Conservation (phyloP, 1,284 basidiomycete genomes). For the Cryptococcus sp. region DNA sequence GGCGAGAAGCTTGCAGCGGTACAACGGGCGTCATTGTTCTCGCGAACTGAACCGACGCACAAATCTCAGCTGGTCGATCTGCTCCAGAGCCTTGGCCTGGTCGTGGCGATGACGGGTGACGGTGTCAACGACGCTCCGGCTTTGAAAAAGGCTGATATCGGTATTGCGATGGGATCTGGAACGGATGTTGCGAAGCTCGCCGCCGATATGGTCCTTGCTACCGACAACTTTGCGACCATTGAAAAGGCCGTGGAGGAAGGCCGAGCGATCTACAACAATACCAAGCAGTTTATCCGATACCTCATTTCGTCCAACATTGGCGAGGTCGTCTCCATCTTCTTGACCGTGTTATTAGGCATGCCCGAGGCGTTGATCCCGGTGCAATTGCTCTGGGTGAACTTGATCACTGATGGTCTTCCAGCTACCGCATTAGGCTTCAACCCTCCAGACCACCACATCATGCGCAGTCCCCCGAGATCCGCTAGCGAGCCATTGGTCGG, state of each 20-base stretch:
- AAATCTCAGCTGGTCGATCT: constrained; percentile 94
- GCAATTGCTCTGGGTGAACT: constrained; percentile 95
- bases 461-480: constrained; percentile 86
- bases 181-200: constrained; percentile 98
- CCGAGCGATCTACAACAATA: constrained; percentile 97
- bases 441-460: constrained; percentile 92
- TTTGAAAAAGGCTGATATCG: constrained; percentile 95
- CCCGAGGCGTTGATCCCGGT: constrained; percentile 97
- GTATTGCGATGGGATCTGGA: constrained; percentile 98
- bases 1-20: constrained; percentile 84
- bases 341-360: constrained; percentile 96
- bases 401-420: constrained; percentile 86
- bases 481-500: constrained; percentile 87
- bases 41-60: constrained; percentile 91
- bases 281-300: constrained; percentile 78
- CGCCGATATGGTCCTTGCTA: constrained; percentile 90
- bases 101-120: constrained; percentile 98
- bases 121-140: constrained; percentile 98
- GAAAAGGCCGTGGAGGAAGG: constrained; percentile 96
- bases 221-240: constrained; percentile 73
- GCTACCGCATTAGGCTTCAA: constrained; percentile 99
- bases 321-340: constrained; percentile 95
- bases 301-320: constrained; percentile 93
- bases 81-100: constrained; percentile 85
- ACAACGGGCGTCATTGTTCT: constrained; percentile 83